phyloP scores from a whole-genome alignment of 148 eudicot species.

The Nepenthes mirabilis region DNA sequence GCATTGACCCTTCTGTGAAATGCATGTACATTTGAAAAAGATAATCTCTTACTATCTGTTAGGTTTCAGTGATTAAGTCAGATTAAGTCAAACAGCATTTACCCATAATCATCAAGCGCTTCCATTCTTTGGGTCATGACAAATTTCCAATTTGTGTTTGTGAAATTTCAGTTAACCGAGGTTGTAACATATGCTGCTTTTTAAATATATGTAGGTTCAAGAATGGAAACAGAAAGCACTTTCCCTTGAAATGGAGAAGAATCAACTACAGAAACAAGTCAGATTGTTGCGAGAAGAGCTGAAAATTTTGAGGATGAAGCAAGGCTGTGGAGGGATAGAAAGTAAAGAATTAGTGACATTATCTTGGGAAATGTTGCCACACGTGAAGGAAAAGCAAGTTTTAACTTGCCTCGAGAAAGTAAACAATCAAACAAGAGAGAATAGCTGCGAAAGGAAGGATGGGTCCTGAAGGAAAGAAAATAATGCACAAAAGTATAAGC shows the following conservation, averaged over 20 bases:
- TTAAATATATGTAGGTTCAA: constrained; percentile 31
- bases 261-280: constrained; percentile 33
- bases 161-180: neutral
- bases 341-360: constrained; percentile 16
- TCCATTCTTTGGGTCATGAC: neutral
- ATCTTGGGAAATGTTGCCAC: constrained; percentile 48
- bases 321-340: constrained; percentile 8
- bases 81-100: neutral
- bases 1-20: too few species aligned
- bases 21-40: too few species aligned
- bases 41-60: too few species aligned
- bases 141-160: too few species aligned
- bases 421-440: constrained; percentile 15
- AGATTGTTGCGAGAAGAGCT: constrained; percentile 25
- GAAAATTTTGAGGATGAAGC: constrained; percentile 19
- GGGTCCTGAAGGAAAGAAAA: constrained; percentile 18
- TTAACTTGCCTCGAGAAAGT: constrained; percentile 37
- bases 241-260: constrained; percentile 33
- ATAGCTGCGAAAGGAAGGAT: constrained; percentile 10
- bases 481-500: constrained; percentile 10
- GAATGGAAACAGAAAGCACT: constrained; percentile 64
- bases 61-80: neutral
- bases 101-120: neutral
- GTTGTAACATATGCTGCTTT: neutral
- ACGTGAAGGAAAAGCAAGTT: constrained; percentile 53